Conservation (phyloP, 2,329 filamentous ascomycete genomes). For the Xylariales sp. region DNA sequence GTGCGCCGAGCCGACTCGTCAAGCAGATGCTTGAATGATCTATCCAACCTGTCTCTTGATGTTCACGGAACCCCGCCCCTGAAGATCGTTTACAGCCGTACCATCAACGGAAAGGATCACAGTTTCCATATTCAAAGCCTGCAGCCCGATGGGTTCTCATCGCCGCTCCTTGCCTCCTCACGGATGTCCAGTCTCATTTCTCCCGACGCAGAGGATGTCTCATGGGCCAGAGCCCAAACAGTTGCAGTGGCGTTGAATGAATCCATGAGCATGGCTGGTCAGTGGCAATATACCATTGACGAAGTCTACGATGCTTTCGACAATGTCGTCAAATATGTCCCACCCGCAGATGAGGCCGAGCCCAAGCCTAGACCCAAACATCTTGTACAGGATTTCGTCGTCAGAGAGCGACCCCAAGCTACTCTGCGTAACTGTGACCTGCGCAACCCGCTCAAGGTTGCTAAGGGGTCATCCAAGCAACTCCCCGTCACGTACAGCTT, state of each 20-base stretch:
- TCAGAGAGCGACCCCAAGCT: constrained; percentile 80
- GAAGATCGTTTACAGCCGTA: constrained; percentile 87
- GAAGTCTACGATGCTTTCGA: constrained; percentile 89
- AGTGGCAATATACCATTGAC: constrained; percentile 87
- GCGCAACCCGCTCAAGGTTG: constrained; percentile 76
- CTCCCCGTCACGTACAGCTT: constrained; percentile 71
- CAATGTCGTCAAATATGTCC: constrained; percentile 74
- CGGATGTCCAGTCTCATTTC: constrained; percentile 53
- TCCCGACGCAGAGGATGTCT: constrained; percentile 60
- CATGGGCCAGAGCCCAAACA: constrained; percentile 74
- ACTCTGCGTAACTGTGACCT: constrained; percentile 72
- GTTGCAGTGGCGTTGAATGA: constrained; percentile 86
- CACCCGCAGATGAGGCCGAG: constrained; percentile 64
- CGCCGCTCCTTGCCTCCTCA: constrained; percentile 65
- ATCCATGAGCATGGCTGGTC: constrained; percentile 72
- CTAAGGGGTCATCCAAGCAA: constrained; percentile 63
- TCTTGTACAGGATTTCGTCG: constrained; percentile 72
- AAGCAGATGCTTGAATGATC: constrained; percentile 77
- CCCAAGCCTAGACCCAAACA: constrained; percentile 54
- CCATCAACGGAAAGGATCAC: constrained; percentile 76
- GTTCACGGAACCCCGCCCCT: constrained; percentile 87
- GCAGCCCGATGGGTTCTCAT: constrained; percentile 80
- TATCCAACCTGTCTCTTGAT: constrained; percentile 80
- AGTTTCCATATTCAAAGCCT: constrained; percentile 91
- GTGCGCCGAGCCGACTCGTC: constrained; percentile 60